Evolutionary conservation across 1,284 basidiomycete genomes (phyloP).

Genomic region (Apiotrichum sp.): DNA sequence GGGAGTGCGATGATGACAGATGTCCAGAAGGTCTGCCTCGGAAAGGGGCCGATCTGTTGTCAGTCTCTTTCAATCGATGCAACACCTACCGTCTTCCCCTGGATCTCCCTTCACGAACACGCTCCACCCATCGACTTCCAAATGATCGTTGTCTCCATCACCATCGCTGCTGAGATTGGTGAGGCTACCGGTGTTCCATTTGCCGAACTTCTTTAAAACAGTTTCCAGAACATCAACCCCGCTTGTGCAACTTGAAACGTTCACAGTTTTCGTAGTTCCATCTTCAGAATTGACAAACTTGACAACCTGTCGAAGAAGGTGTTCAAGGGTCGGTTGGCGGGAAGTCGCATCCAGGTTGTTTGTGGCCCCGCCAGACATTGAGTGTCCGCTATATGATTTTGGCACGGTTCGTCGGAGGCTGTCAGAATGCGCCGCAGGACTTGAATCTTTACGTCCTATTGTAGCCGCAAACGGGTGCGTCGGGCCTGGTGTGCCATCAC

Average conservation of each 20-base stretch:
- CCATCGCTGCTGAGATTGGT: slow-evolving; percentile 33
- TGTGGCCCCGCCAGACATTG: not conserved
- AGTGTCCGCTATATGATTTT: not conserved
- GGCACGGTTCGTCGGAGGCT: not conserved
- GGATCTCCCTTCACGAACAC: slow-evolving; percentile 61
- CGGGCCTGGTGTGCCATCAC: slow-evolving; percentile 1
- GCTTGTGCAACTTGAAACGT: slow-evolving; percentile 67
- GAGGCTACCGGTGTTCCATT: slow-evolving; percentile 48
- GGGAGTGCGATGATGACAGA: slow-evolving; percentile 76
- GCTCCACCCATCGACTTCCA: slow-evolving; percentile 82
- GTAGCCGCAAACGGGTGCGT: slow-evolving; percentile 37
- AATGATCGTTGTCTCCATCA: slow-evolving; percentile 53
- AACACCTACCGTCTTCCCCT: slow-evolving; percentile 54
- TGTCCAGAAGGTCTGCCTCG: slow-evolving; percentile 72
- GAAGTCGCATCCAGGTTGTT: not conserved
- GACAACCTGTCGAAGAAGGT: slow-evolving; percentile 51
- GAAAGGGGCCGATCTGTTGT: slow-evolving; percentile 63
- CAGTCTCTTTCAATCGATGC: not conserved
- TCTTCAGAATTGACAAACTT: slow-evolving; percentile 80
- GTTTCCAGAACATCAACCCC: slow-evolving; percentile 79
- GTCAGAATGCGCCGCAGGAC: not conserved
- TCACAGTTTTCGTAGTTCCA: slow-evolving; percentile 64
- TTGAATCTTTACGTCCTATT: not conserved
- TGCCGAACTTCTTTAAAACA: slow-evolving; percentile 80
- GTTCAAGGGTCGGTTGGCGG: slow-evolving; percentile 45